phyloP scores from a whole-genome alignment of 2,329 filamentous ascomycete species.

The Escovopsis weberi region DNA sequence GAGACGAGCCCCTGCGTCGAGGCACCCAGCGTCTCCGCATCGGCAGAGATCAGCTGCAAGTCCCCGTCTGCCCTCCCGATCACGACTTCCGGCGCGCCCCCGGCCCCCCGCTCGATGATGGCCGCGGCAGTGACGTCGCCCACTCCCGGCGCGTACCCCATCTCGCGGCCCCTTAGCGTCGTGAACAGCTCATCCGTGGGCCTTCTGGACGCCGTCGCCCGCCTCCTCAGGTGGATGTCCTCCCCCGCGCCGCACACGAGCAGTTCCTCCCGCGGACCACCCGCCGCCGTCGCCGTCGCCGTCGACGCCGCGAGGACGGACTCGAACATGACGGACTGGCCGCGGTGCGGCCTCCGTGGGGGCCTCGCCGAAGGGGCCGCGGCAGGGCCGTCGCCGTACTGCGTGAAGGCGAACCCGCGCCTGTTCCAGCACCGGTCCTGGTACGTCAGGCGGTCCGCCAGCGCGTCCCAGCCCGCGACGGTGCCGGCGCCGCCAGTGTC shows the following conservation, averaged over 20 bases:
- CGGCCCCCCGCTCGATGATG: constrained; percentile 22
- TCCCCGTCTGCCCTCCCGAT: constrained; percentile 36
- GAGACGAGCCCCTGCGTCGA: constrained; percentile 12
- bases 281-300: constrained; percentile 26
- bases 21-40: constrained; percentile 14
- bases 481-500: not conserved
- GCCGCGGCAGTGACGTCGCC: constrained; percentile 36
- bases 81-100: constrained; percentile 19
- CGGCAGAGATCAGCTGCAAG: constrained; percentile 28
- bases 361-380: no score
- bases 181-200: no score
- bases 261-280: constrained; percentile 26
- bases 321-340: constrained; percentile 27
- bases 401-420: constrained; percentile 24
- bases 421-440: constrained; percentile 40
- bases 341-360: constrained; percentile 7
- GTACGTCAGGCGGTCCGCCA: constrained; percentile 33
- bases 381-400: constrained; percentile 1
- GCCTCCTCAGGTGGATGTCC: constrained; percentile 28
- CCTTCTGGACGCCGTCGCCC: constrained; percentile 8
- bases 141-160: constrained; percentile 27
- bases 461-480: constrained; percentile 18
- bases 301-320: constrained; percentile 32
- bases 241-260: constrained; percentile 38
- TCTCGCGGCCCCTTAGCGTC: constrained; percentile 20